Base-by-base conservation (phyloP, 2,329 filamentous ascomycete genomes). In the Epicoccum sorghinum region DNA sequence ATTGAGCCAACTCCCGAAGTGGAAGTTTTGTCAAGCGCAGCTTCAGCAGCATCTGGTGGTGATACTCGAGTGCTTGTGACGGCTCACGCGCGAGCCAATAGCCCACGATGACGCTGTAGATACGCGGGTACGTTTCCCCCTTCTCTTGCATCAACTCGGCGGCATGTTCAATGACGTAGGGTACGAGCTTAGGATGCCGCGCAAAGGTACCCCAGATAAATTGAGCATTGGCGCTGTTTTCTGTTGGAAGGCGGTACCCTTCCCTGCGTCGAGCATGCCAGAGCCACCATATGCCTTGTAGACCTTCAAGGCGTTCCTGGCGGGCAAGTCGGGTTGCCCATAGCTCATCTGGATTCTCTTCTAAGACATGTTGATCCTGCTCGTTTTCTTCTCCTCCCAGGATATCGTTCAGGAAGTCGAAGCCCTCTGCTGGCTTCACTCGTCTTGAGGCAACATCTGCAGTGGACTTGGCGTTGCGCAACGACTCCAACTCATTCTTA, bases 131-230 rank as follows among this genome's bases (percentile, higher is more conserved):
- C 6, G 58, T 56, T 9, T 64, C 49, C 18, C 77, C 76, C 12
- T 74, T 77, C 12, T 61, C 62, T 9, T 70, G 60, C 53, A 76
- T 73, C 10, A 83, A 51, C 2, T 75, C 61, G 27, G 75, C 60
- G 7, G 76, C 79, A 61, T 82, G 76, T 1, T 68, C 56, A 10
- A 77, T 65, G 8, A 82, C 58, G 9, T 73, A 62, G 5, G 68
- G 33, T 2, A 80, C 61, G 2, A 80, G 59, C 6, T 62, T 36
- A 7, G 60, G 52, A 32, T 77, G 54, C 45, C 72, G 69, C 40
- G 82, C 58, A 42, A 83, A 78, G 0, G 71, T 75, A 0, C 66
- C 65, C 82, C 82, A 83, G 6, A 84, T 56, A 10, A 66, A 67
- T 7, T 75, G 67, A 14, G 79, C 77, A 4, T 76, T 60, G n/a